Conservation (phyloP, 2,329 filamentous ascomycete genomes). For the Colletotrichum spinosum region DNA sequence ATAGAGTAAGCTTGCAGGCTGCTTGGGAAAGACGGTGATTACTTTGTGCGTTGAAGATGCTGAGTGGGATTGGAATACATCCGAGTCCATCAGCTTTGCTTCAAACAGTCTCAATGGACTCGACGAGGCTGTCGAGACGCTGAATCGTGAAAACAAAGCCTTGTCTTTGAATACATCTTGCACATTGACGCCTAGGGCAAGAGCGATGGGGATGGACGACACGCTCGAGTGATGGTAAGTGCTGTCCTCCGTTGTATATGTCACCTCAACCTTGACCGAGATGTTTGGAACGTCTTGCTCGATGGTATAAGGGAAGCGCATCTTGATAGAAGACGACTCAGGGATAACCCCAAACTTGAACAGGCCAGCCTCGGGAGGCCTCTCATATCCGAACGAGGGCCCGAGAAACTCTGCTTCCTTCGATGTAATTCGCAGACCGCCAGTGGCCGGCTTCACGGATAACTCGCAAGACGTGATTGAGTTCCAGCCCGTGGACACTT, state of each 20-base stretch:
- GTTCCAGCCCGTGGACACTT: constrained; percentile 81
- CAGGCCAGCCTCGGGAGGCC: constrained; percentile 64
- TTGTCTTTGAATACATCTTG: constrained; percentile 93
- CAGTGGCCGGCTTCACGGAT: constrained; percentile 72
- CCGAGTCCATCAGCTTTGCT: constrained; percentile 77
- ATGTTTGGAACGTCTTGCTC: constrained; percentile 81
- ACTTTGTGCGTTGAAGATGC: constrained; percentile 63
- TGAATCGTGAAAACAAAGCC: constrained; percentile 88
- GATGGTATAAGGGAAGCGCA: constrained; percentile 84
- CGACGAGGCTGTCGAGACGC: constrained; percentile 82
- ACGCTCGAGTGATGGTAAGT: constrained; percentile 73
- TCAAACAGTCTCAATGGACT: constrained; percentile 80
- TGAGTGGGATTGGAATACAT: constrained; percentile 74
- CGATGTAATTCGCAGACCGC: constrained; percentile 72
- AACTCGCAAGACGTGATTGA: constrained; percentile 69
- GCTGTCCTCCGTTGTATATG: constrained; percentile 76
- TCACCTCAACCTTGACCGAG: constrained; percentile 79
- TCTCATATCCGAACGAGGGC: constrained; percentile 56
- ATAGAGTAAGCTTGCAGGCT: constrained; percentile 85
- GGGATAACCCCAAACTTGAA: constrained; percentile 63
- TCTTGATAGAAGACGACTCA: constrained; percentile 59
- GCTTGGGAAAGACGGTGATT: constrained; percentile 80
- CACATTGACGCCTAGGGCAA: constrained; percentile 94
- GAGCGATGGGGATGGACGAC: constrained; percentile 74
- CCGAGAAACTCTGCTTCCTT: constrained; percentile 66